Evolutionary conservation across 2,329 filamentous ascomycete genomes (phyloP).

Genomic region (Pseudopyricularia javanii): DNA sequence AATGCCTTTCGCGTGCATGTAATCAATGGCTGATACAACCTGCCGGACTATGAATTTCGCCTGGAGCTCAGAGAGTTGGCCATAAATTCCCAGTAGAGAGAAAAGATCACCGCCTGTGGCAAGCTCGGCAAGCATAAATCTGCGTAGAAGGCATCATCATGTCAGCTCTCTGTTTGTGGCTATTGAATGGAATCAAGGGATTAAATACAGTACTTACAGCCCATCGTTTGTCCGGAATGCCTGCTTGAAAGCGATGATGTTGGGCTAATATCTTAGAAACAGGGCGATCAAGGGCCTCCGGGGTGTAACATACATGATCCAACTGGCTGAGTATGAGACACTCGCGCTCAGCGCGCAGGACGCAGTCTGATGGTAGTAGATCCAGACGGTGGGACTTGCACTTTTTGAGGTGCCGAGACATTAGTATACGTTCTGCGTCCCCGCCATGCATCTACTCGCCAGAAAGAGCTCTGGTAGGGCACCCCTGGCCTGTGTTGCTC

Average conservation of each 20-base stretch:
- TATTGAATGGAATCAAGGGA: neutral
- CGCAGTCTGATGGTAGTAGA: slow-evolving; percentile 21
- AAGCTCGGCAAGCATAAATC: slow-evolving; percentile 44
- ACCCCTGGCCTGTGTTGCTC: slow-evolving; percentile 45
- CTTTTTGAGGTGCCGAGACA: neutral
- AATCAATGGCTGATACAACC: slow-evolving; percentile 22
- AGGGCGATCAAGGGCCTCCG: neutral
- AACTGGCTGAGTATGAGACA: slow-evolving; percentile 39
- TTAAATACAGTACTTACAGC: neutral
- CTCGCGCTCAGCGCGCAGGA: slow-evolving; percentile 31
- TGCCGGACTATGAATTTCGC: slow-evolving; percentile 33
- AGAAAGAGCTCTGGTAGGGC: neutral
- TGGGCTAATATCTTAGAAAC: neutral
- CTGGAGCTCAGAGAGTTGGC: slow-evolving; percentile 25
- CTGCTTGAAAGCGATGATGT: neutral
- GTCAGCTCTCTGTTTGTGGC: neutral
- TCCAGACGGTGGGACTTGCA: neutral
- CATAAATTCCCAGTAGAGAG: slow-evolving; percentile 29
- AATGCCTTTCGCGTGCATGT: neutral
- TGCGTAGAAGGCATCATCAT: slow-evolving; percentile 9
- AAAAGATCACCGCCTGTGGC: slow-evolving; percentile 42
- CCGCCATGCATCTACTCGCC: neutral
- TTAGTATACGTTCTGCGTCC: neutral
- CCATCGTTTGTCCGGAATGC: neutral
- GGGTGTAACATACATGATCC: slow-evolving; percentile 31